These are phyloP conservation scores for Periconia sp. DNA, from an alignment of 2,329 filamentous ascomycete species.

Conservation along the genomic window DNA sequence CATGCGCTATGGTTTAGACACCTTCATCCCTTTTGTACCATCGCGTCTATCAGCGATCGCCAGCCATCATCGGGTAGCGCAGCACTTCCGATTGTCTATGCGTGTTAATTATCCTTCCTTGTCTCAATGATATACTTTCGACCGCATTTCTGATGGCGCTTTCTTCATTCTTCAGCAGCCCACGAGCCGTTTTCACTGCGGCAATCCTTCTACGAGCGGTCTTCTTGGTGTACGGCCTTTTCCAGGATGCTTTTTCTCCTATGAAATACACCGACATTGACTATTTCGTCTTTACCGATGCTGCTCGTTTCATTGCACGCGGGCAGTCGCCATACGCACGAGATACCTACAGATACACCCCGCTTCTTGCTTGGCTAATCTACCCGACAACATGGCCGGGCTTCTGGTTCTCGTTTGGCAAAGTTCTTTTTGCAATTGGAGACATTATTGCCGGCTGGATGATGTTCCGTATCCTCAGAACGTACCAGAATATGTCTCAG, in stretches of 20 bases:
- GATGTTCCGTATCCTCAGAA: slow-evolving; percentile 63
- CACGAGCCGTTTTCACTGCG: slow-evolving; percentile 48
- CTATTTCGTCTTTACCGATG: slow-evolving; percentile 98
- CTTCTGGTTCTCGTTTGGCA: slow-evolving; percentile 81
- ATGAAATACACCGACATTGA: slow-evolving; percentile 99
- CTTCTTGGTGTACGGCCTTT: slow-evolving; percentile 86
- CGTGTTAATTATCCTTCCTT: neutral
- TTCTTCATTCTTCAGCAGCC: slow-evolving; percentile 40
- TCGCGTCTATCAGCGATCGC: no score
- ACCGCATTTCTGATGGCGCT: slow-evolving; percentile 26
- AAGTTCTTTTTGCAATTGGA: slow-evolving; percentile 80
- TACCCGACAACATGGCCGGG: slow-evolving; percentile 74
- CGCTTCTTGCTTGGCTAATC: slow-evolving; percentile 88
- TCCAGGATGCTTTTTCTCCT: slow-evolving; percentile 89
- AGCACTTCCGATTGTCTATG: neutral
- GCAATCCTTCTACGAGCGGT: slow-evolving; percentile 69
- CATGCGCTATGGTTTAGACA: neutral
- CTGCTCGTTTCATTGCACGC: slow-evolving; percentile 75
- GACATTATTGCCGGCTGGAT: slow-evolving; percentile 87
- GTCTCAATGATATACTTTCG: no score
- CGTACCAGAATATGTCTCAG: slow-evolving; percentile 40
- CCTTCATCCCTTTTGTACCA: neutral
- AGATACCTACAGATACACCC: slow-evolving; percentile 97
- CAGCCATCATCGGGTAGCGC: no score
- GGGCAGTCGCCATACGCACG: slow-evolving; percentile 80